Evolutionary conservation across 2,329 filamentous ascomycete species (phyloP).

Genomic region (Alternaria dauci): DNA sequence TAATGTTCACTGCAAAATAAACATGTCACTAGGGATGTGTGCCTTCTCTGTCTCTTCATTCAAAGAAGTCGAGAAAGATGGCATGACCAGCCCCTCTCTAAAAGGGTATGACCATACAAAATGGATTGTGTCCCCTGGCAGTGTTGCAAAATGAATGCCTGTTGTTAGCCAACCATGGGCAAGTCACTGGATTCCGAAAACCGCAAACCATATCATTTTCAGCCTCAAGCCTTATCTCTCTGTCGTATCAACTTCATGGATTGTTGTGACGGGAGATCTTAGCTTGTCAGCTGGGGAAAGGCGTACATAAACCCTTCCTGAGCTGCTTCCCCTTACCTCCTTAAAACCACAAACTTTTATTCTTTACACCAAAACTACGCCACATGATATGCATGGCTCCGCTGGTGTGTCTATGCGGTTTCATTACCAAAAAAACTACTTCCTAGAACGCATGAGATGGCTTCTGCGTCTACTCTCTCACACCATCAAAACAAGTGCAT

Average conservation of each 20-base stretch:
- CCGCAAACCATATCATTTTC: too few species aligned
- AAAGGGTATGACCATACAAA: rapidly evolving
- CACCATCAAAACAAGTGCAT: neutral
- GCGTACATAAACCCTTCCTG: neutral
- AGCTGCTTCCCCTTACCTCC: neutral
- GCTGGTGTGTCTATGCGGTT: neutral
- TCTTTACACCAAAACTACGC: neutral
- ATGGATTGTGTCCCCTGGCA: neutral
- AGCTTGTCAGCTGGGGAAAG: rapidly evolving
- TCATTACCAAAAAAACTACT: neutral
- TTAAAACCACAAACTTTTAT: neutral
- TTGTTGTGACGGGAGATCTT: too few species aligned
- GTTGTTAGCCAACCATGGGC: neutral
- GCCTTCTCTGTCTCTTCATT: neutral
- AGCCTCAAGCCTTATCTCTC: neutral
- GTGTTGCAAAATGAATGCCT: neutral
- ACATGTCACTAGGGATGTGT: neutral
- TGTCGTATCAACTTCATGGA: too few species aligned
- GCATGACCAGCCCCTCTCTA: too few species aligned
- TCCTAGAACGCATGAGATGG: neutral
- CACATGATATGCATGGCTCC: neutral
- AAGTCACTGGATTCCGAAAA: neutral
- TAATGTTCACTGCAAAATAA: neutral
- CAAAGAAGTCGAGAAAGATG: too few species aligned
- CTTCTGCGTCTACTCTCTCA: neutral